A percentile compares a stretch with the other conserved stretches of the same genome.
Conservation (phyloP, 1,284 basidiomycete species). For the Agaricales sp. region DNA sequence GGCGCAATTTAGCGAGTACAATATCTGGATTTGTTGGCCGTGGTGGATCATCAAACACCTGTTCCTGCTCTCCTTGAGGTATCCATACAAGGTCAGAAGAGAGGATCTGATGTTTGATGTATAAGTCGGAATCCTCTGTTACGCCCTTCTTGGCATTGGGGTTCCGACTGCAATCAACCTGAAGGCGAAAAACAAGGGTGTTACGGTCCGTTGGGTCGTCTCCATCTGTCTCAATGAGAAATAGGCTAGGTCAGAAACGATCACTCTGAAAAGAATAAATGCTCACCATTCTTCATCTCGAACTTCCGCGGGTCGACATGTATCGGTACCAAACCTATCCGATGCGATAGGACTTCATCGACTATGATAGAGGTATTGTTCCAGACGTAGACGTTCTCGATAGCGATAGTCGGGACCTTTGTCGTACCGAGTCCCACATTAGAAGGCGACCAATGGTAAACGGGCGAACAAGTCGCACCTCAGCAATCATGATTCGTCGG, state of each 20-base stretch:
- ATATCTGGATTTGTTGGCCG: constrained; percentile 77
- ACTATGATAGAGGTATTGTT: constrained; percentile 94
- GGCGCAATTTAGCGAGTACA: constrained; percentile 88
- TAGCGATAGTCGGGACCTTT: constrained; percentile 86
- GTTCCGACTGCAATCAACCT: constrained; percentile 63
- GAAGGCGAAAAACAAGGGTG: constrained; percentile 84
- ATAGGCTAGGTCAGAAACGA: neutral
- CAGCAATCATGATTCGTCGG: constrained; percentile 86
- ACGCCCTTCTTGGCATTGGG: constrained; percentile 40
- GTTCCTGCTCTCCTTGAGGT: constrained; percentile 78
- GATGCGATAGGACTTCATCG: constrained; percentile 89
- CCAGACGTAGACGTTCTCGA: constrained; percentile 91
- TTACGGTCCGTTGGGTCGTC: constrained; percentile 79
- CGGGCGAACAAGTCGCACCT: constrained; percentile 43
- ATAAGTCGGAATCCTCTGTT: constrained; percentile 57
- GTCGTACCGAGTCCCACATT: neutral
- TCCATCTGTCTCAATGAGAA: constrained; percentile 19
- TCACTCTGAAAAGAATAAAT: neutral
- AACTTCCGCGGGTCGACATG: constrained; percentile 74
- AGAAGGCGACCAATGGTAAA: neutral
- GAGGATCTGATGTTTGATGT: constrained; percentile 64
- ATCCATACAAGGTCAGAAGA: constrained; percentile 78
- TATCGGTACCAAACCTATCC: constrained; percentile 85
- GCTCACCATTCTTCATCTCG: constrained; percentile 33
- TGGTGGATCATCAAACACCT: constrained; percentile 47